Evolutionary conservation across 192 early-diverging fungal genomes (phyloP), one percentile per base, ranked within the genome.

Genomic region (Coemansia sp.): DNA sequence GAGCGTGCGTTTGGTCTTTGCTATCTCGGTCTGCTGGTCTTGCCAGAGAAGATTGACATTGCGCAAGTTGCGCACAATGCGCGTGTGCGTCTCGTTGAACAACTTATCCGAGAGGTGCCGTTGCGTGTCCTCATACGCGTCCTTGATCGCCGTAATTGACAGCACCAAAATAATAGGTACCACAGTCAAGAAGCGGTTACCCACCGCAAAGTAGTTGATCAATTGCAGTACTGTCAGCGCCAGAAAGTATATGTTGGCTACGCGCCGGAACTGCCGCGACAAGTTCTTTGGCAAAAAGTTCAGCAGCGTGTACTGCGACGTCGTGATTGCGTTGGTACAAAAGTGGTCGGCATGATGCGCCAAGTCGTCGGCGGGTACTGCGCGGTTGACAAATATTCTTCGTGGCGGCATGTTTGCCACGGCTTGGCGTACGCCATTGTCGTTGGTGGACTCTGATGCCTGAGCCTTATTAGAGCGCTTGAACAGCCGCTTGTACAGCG

Each of bases 161-260:
- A 97, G 74, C 66, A 99, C 93, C n/a, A 91, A 80, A 14, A 91
- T 77, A 43, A 99, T 80, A n/a, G 96, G 94, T n/a, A 95, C 61
- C 8, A 93, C 93, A 23, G 93, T 87, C 38, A 97, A 82, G 46
- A 86, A 75, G 2, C 95, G 94, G 37, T 80, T 78, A 32, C 90
- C 90, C 1, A 82, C 78, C 17, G 76, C 62, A 64, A 93, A 90
- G 23, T 86, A 84, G 1, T 89, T 86, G 49, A 94, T 91, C n/a
- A 88, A 82, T 78, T 97, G 95, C 58, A 98, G 84, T 38, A 96
- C 86, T 4, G 95, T 92, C 35, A 98, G 71, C 61, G 91, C 90
- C 55, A 96, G 75, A 76, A 99, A 99, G 80, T 96, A 99, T 28
- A 98, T 87, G 77, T 99, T 99, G 52, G 97, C 98, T 14, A 96